Percentiles rank a stretch among this genome's conserved stretches.
Evolutionary conservation across 164 flowering plant genomes (phyloP).

Genomic region (Sextonia rubra): DNA sequence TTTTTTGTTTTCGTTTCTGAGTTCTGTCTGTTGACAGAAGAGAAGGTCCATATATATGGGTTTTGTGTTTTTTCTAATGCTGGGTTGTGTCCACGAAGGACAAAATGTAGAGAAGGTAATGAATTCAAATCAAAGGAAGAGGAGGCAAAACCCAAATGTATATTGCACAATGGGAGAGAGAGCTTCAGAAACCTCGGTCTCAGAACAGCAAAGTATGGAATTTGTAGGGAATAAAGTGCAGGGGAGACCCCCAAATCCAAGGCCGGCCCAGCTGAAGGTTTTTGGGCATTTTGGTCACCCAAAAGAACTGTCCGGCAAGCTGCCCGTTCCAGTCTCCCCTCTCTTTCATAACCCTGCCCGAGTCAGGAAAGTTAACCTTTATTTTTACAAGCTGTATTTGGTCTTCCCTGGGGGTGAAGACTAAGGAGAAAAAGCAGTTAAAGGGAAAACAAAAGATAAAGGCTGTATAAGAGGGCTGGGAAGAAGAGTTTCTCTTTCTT

Average conservation of each 20-base stretch:
- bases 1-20: neutral
- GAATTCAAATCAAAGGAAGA: slow-evolving; percentile 16
- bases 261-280: slow-evolving; percentile 30
- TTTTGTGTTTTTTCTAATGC: too few relatives aligned
- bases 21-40: neutral
- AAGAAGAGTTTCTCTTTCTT: neutral
- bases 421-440: slow-evolving; percentile 8
- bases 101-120: slow-evolving; percentile 11
- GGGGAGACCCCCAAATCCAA: slow-evolving; percentile 34
- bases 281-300: slow-evolving; percentile 26
- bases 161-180: slow-evolving; percentile 25
- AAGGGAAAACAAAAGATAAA: slow-evolving; percentile 13
- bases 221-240: slow-evolving; percentile 88
- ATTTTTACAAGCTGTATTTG: slow-evolving; percentile 3
- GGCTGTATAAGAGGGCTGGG: neutral
- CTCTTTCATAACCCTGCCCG: slow-evolving; percentile 8
- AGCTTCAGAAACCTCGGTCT: slow-evolving; percentile 48
- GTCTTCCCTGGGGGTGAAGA: slow-evolving; percentile 3
- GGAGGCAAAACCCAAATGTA: slow-evolving; percentile 38
- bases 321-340: slow-evolving; percentile 3
- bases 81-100: slow-evolving; percentile 11
- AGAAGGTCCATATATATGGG: neutral
- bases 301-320: slow-evolving; percentile 1
- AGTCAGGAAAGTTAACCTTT: slow-evolving; percentile 16
- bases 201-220: slow-evolving; percentile 62